These are phyloP conservation scores for Penicillium cinerascens DNA, from an alignment of 495 filamentous ascomycete species.

Conservation along the genomic window DNA sequence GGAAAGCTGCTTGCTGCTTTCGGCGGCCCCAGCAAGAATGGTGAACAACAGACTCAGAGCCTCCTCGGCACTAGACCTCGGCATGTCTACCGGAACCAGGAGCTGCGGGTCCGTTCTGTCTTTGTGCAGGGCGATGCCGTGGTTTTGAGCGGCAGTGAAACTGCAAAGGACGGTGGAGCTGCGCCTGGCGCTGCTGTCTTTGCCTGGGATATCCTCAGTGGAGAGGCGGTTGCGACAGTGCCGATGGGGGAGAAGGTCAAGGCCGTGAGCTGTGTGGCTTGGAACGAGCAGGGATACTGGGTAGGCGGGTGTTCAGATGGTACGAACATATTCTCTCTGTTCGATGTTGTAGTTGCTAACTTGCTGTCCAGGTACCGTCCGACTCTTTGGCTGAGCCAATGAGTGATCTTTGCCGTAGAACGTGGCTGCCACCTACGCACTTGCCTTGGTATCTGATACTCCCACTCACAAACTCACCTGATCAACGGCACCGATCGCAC, in stretches of 20 bases:
- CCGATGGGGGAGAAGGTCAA: constrained; percentile 55
- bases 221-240: constrained; percentile 60
- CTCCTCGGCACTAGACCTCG: constrained; percentile 1
- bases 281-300: constrained; percentile 67
- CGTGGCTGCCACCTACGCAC: background rate
- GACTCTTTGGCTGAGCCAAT: constrained; percentile 24
- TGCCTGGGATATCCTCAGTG: constrained; percentile 87
- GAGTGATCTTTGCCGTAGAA: background rate
- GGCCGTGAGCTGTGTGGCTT: constrained; percentile 63
- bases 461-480: background rate
- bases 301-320: constrained; percentile 61
- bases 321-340: constrained; percentile 21
- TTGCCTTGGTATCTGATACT: background rate
- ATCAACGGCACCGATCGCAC: constrained; percentile 33
- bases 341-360: background rate
- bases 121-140: constrained; percentile 71
- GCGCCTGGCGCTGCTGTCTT: constrained; percentile 62
- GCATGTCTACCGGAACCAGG: constrained; percentile 56
- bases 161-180: constrained; percentile 31
- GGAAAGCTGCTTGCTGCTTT: constrained; percentile 75
- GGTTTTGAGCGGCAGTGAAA: constrained; percentile 81
- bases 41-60: constrained; percentile 18
- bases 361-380: constrained; percentile 19
- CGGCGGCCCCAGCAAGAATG: constrained; percentile 34
- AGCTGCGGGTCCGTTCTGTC: constrained; percentile 67